Evolutionary conservation across 352 stramenopile species (phyloP).

Genomic region (Phytophthora sansomeana): DNA sequence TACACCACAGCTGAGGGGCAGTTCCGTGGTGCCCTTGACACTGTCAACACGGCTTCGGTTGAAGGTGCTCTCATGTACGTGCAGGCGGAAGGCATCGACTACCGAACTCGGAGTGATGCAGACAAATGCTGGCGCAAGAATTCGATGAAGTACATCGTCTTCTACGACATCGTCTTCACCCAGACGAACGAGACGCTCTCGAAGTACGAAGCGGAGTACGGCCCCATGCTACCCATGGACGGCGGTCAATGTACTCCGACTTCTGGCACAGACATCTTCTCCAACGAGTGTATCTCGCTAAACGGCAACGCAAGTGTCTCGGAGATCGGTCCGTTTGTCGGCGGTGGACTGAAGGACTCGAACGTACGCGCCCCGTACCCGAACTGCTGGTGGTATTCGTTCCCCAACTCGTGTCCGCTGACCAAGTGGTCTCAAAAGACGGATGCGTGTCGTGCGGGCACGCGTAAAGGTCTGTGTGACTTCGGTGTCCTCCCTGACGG

Average conservation of each 20-base stretch:
- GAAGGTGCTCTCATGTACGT: slow-evolving; percentile 86
- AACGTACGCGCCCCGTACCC: slow-evolving; percentile 62
- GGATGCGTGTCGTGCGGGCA: slow-evolving; percentile 38
- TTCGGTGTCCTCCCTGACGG: slow-evolving; percentile 53
- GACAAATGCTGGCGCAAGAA: slow-evolving; percentile 70
- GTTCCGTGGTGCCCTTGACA: slow-evolving; percentile 65
- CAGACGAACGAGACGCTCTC: slow-evolving; percentile 54
- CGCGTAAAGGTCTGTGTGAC: slow-evolving; percentile 48
- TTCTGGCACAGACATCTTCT: slow-evolving; percentile 21
- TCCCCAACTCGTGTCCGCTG: slow-evolving; percentile 62
- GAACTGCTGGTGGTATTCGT: slow-evolving; percentile 72
- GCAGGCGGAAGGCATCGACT: slow-evolving; percentile 80
- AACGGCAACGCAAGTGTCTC: slow-evolving; percentile 36
- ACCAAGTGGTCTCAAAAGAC: slow-evolving; percentile 52
- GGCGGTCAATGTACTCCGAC: slow-evolving; percentile 55
- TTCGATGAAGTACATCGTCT: slow-evolving; percentile 74
- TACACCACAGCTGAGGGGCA: slow-evolving; percentile 2
- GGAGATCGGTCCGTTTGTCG: slow-evolving; percentile 51
- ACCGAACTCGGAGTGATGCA: slow-evolving; percentile 6
- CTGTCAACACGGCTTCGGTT: slow-evolving; percentile 78
- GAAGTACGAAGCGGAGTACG: slow-evolving; percentile 56
- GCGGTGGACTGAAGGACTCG: slow-evolving; percentile 39
- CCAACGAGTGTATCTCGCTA: slow-evolving; percentile 21
- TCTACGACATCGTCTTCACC: slow-evolving; percentile 67
- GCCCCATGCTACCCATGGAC: slow-evolving; percentile 69